Base-by-base conservation (phyloP, 1,284 basidiomycete genomes). In the Fomitopsis betulina region DNA sequence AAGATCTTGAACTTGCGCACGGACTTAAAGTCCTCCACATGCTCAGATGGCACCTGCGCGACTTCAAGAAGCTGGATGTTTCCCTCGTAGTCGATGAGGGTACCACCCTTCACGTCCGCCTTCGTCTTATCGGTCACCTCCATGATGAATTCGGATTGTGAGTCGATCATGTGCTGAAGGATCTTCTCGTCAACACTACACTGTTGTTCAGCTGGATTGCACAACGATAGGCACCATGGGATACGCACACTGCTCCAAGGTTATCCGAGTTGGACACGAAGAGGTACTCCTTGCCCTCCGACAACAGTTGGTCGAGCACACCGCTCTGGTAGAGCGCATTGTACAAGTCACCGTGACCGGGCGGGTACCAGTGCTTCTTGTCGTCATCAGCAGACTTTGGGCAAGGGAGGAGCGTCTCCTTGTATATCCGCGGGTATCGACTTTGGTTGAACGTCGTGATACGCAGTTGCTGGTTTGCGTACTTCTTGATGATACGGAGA, bases 81-180 rank as follows among this genome's bases (percentile, higher is more conserved):
- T 59, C 96, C 97, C 53, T 99, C 93, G 73, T 98, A 98, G 75
- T 98, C 93, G 71, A 98, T 95, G 67, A 97, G 84, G 55, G 97
- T 99, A 78, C 97, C 97, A 84, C 97, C 97, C 82, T 99, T 99
- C 79, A 99, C 90, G 75, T 99, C 96, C 60, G 97, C 97, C 83
- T 99, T 99, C 72, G 97, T 99, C 87, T 99, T 99, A 83, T 99
- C 96, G 5, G 97, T 99, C 64, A 99, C 95, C 78, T 99, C 96
- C 95, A 97, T 97, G 72, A 98, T 74, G 80, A 96, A 97, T 76
- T 96, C 94, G 53, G 92, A 85, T 67, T 89, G 81, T 12, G 84
- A 82, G 68, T 95, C 87, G 59, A 94, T 89, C 91, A 97, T 96
- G 76, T 95, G 92, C 74, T 94, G 89, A 58, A 93, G 76, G 68